A percentile compares a stretch with the other conserved stretches of the same genome.
Conservation (phyloP, 108 stramenopile species). For the Cylindrotheca fusiformis region DNA sequence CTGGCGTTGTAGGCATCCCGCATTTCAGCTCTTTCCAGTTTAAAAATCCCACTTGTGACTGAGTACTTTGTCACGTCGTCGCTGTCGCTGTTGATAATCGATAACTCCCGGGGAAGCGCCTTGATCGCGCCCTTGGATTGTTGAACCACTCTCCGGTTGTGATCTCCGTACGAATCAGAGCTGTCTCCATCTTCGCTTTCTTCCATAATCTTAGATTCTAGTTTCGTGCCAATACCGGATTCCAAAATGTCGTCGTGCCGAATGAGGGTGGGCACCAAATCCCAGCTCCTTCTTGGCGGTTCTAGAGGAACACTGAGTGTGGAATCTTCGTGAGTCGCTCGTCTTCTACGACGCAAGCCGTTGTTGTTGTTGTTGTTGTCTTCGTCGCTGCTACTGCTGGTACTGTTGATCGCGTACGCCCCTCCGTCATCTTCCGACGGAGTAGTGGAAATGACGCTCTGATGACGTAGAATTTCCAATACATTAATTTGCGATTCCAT, state of each 20-base stretch:
- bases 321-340: too few species aligned
- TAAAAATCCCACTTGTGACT: not conserved
- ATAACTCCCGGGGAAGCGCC: conserved; percentile 19
- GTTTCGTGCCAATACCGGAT: not conserved
- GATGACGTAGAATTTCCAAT: too few species aligned
- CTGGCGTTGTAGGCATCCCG: conserved; percentile 21
- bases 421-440: too few species aligned
- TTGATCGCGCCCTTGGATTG: conserved; percentile 13
- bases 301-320: too few species aligned
- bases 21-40: conserved; percentile 1
- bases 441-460: too few species aligned
- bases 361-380: too few species aligned
- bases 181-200: not conserved
- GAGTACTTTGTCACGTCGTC: conserved; percentile 24
- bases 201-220: not conserved
- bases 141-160: conserved; percentile 1
- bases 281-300: not conserved
- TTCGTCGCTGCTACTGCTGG: too few species aligned
- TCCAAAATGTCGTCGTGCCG: not conserved
- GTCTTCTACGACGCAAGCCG: too few species aligned
- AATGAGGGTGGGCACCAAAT: not conserved
- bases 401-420: too few species aligned
- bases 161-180: not conserved
- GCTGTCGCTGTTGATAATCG: conserved; percentile 14
- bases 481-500: conserved; percentile 10